phyloP scores from a whole-genome alignment of 2,329 filamentous ascomycete species.

The Aspergillus udagawae region DNA sequence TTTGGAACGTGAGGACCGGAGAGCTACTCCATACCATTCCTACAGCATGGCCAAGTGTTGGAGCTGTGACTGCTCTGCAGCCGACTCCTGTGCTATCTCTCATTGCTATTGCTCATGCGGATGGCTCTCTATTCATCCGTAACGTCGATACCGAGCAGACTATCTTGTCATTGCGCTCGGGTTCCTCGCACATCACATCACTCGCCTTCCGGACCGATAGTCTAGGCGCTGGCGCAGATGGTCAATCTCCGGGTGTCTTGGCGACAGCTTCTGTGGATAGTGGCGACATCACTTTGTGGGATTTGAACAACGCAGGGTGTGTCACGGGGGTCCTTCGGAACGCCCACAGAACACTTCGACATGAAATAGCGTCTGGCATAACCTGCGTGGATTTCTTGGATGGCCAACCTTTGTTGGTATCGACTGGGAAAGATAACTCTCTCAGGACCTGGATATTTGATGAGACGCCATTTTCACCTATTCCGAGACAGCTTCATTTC shows the following conservation, averaged over 20 bases:
- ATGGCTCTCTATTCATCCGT: constrained; percentile 73
- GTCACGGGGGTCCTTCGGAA: constrained; percentile 82
- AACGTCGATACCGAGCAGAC: constrained; percentile 76
- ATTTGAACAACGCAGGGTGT: constrained; percentile 82
- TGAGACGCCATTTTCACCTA: constrained; percentile 79
- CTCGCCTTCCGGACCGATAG: constrained; percentile 91
- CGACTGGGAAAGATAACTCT: constrained; percentile 88
- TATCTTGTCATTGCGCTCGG: constrained; percentile 65
- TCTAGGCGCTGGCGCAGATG: constrained; percentile 81
- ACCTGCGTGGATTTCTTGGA: constrained; percentile 84
- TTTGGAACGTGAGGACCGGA: constrained; percentile 92
- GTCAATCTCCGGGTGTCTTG: constrained; percentile 84
- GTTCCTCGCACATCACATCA: constrained; percentile 65
- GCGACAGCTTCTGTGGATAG: constrained; percentile 75
- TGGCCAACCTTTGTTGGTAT: constrained; percentile 85
- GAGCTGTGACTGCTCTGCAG: constrained; percentile 81
- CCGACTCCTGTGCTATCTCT: constrained; percentile 79
- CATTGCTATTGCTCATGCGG: constrained; percentile 81
- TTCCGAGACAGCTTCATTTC: constrained; percentile 79
- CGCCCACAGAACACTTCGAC: constrained; percentile 65
- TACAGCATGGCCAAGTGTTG: constrained; percentile 67
- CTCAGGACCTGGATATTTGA: constrained; percentile 97
- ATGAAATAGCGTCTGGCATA: constrained; percentile 65
- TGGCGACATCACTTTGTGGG: constrained; percentile 94
- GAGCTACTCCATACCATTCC: constrained; percentile 89